Evolutionary conservation across 1,284 basidiomycete genomes (phyloP), one percentile per base, ranked within the genome.

Genomic region (Malassezia equina): DNA sequence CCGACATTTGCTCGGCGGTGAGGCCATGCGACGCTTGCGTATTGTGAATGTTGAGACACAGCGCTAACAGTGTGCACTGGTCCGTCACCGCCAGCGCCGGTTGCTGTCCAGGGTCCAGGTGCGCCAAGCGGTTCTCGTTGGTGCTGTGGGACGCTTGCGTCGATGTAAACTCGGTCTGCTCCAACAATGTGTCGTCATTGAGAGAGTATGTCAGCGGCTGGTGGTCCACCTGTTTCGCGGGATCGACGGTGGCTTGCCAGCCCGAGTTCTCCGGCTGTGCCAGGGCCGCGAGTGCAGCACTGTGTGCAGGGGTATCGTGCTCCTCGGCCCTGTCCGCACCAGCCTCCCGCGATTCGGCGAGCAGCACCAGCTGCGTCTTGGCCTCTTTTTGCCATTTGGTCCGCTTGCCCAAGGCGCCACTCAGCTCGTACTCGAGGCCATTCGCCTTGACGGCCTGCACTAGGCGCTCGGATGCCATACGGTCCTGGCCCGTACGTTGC

Each of bases 141-240:
- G 64, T 73, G 5, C 76, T 33, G 76, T 76, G 1, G 82, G 84
- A 7, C 81, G 83, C 46, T 15, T 39, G 36, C 13, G 62, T 66
- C 12, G 58, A 51, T 7, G 89, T 89, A 75, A 90, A 99, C 67
- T 86, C 82, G 3, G 93, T 98, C 67, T 87, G 84, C 76, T 99
- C 94, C 40, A 99, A 81, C 9, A 99, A 80, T 0, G 90, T 95
- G 76, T 99, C 94, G 76, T 98, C 94, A 75, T 98, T 94, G 50
- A 98, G 81, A 2, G 80, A 78, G 27, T 94, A 78, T 1, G 84
- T 85, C 71, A 89, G 83, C 11, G 93, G 94, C 45, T 75, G 59
- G 62, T 76, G 69, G 8, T 67, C 58, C 23, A 65, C 60, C 45
- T 65, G 62, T 31, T 62, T 61, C 12, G 43, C 55, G 11, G 61